A percentile compares a stretch with the other conserved stretches of the same genome.
Evolutionary conservation across 768 basidiomycete genomes (phyloP).

Genomic region (Pleurotus citrinopileatus): DNA sequence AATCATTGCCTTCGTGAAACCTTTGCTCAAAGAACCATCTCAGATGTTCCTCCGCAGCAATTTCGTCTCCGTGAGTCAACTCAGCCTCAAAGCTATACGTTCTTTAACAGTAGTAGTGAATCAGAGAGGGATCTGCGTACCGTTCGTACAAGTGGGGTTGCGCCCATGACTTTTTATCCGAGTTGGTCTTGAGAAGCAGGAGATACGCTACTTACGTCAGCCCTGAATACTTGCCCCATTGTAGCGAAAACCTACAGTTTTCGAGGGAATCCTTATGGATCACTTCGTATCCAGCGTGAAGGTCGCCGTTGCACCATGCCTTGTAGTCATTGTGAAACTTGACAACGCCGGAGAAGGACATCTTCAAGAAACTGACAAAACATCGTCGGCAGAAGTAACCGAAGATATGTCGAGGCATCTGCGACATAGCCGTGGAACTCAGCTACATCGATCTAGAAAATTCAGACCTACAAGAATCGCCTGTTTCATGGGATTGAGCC

Average conservation of each 20-base stretch:
- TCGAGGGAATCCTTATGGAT: conserved; percentile 53
- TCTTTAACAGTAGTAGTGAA: not conserved
- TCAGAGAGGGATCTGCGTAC: conserved; percentile 34
- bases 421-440: not conserved
- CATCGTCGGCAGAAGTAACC: conserved; percentile 82
- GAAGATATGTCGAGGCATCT: conserved; percentile 77
- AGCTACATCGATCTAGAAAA: not conserved
- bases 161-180: conserved; percentile 67
- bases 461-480: no score
- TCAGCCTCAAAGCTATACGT: conserved; percentile 62
- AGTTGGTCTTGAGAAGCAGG: conserved; percentile 58
- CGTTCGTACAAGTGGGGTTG: conserved; percentile 55
- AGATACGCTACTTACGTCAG: conserved; percentile 32
- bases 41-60: conserved; percentile 65
- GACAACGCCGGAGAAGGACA: conserved; percentile 71
- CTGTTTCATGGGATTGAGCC: no score
- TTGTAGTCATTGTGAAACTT: conserved; percentile 67
- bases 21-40: conserved; percentile 83
- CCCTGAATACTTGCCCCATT: not conserved
- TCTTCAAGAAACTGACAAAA: conserved; percentile 68
- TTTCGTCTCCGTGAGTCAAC: conserved; percentile 64
- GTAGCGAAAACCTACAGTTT: conserved; percentile 29
- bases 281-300: conserved; percentile 44
- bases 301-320: conserved; percentile 55
- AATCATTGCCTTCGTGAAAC: conserved; percentile 78